These are phyloP conservation scores for Spizellomyces punctatus DNA, from an alignment of 192 early-diverging fungal genomes.

Conservation along the genomic window DNA sequence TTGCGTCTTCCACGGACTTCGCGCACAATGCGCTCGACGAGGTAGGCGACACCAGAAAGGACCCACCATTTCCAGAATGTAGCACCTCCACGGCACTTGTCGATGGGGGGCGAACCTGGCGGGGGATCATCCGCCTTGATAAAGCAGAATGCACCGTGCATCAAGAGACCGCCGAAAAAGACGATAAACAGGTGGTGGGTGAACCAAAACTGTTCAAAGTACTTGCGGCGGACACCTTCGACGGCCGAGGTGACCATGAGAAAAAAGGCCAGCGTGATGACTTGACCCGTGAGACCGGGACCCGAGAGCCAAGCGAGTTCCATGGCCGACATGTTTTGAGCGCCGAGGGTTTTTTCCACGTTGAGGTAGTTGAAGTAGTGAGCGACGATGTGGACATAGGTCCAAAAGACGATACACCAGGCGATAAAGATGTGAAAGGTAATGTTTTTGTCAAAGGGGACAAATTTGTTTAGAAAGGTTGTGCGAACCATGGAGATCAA, in stretches of 20 bases:
- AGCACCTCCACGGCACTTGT: conserved; percentile 68
- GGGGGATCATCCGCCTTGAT: conserved; percentile 59
- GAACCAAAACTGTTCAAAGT: conserved; percentile 85
- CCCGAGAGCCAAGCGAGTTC: conserved; percentile 64
- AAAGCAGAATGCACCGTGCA: conserved; percentile 86
- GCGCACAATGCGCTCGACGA: conserved; percentile 71
- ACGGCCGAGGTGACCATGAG: conserved; percentile 76
- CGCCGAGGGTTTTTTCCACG: conserved; percentile 48
- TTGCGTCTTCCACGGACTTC: conserved; percentile 69
- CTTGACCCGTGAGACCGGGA: conserved; percentile 79
- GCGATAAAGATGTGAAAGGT: conserved; percentile 81
- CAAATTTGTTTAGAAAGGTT: conserved; percentile 72
- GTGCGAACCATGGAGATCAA: conserved; percentile 74
- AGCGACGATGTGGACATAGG: conserved; percentile 66
- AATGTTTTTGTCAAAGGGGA: conserved; percentile 85
- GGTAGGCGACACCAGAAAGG: conserved; percentile 64
- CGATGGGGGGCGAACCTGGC: neutral
- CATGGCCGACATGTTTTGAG: conserved; percentile 37
- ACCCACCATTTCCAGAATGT: conserved; percentile 85
- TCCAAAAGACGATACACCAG: conserved; percentile 77
- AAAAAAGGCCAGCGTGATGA: conserved; percentile 72
- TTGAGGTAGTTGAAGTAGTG: conserved; percentile 83
- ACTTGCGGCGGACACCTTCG: conserved; percentile 61
- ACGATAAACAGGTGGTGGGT: conserved; percentile 84
- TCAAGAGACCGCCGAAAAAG: conserved; percentile 77